Evolutionary conservation across 164 flowering plant genomes (phyloP).

Genomic region (Tetrastigma voinierianum): DNA sequence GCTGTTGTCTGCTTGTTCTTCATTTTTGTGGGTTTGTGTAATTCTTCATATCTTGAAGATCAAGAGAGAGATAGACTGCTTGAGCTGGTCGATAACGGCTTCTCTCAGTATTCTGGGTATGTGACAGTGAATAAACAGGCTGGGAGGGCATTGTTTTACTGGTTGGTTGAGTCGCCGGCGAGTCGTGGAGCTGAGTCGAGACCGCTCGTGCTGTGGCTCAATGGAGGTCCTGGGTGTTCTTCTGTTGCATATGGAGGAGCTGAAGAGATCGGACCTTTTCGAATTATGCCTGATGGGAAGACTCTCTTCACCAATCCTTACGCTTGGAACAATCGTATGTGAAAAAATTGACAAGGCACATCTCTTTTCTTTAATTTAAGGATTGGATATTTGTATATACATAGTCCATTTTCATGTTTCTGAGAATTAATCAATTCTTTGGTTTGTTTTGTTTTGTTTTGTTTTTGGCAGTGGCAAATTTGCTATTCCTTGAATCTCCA

Average conservation of each 20-base stretch:
- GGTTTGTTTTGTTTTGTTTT: conserved; percentile 10
- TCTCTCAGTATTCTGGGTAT: conserved; percentile 86
- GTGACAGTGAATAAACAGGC: conserved; percentile 69
- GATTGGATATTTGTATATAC: no score
- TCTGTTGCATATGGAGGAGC: conserved; percentile 92
- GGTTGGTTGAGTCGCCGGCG: conserved; percentile 80
- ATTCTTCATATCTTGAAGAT: conserved; percentile 21
- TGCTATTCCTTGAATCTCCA: conserved; percentile 95
- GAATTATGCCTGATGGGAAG: conserved; percentile 68
- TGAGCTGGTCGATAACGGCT: conserved; percentile 61
- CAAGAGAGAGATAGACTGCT: conserved; percentile 65
- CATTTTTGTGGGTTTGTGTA: conserved; percentile 20
- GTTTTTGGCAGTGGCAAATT: conserved; percentile 72
- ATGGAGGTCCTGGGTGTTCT: conserved; percentile 98
- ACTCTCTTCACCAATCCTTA: conserved; percentile 73
- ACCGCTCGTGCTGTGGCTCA: conserved; percentile 92
- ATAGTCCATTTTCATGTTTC: background rate
- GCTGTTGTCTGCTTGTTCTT: conserved; percentile 24
- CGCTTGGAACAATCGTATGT: conserved; percentile 86
- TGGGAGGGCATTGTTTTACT: conserved; percentile 93
- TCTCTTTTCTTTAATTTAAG: conserved; percentile 7
- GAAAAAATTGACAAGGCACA: background rate
- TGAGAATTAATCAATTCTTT: background rate
- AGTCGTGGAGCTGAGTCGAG: conserved; percentile 45
- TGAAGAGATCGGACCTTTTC: conserved; percentile 93